These are phyloP conservation scores for Arthrobotrys conoides DNA, from an alignment of 2,329 filamentous ascomycete species.

Conservation along the genomic window DNA sequence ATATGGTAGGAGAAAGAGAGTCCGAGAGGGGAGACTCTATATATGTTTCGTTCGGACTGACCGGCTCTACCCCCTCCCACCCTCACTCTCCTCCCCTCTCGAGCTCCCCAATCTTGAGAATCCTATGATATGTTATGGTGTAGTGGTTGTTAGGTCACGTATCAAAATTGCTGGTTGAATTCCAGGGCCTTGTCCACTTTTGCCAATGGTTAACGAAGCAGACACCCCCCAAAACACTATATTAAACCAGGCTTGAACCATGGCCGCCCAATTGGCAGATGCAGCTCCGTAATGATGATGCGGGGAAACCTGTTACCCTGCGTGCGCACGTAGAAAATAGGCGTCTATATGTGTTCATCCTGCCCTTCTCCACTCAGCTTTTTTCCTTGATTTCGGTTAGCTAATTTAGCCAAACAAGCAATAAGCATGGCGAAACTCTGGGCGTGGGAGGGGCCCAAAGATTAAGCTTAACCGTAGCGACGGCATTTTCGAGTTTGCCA, in stretches of 20 bases:
- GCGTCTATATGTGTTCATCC: not conserved
- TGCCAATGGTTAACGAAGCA: not conserved
- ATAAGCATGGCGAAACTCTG: not conserved
- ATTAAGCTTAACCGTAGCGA: constrained; percentile 61
- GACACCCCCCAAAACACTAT: not conserved
- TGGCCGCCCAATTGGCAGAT: constrained; percentile 28
- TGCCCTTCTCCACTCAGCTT: constrained; percentile 3
- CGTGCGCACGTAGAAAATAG: not conserved
- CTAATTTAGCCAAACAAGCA: constrained; percentile 58
- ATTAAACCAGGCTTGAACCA: not conserved
- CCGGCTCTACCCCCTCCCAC: not conserved
- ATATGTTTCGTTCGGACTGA: constrained; percentile 8
- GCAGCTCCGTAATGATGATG: constrained; percentile 9
- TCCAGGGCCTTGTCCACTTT: constrained; percentile 20
- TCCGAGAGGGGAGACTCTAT: constrained; percentile 24
- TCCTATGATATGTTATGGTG: constrained; percentile 26
- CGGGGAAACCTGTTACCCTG: too few species aligned
- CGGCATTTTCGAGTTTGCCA: constrained; percentile 31
- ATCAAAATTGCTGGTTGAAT: constrained; percentile 55
- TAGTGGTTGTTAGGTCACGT: constrained; percentile 19
- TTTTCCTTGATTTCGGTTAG: constrained; percentile 59
- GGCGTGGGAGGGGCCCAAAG: not conserved
- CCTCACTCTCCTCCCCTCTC: constrained; percentile 3
- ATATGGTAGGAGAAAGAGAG: constrained; percentile 12
- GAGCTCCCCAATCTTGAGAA: constrained; percentile 22